Percentiles rank a stretch among this genome's conserved stretches.
Evolutionary conservation across 2,329 filamentous ascomycete species (phyloP).

Genomic region (Diaporthe humulicola): DNA sequence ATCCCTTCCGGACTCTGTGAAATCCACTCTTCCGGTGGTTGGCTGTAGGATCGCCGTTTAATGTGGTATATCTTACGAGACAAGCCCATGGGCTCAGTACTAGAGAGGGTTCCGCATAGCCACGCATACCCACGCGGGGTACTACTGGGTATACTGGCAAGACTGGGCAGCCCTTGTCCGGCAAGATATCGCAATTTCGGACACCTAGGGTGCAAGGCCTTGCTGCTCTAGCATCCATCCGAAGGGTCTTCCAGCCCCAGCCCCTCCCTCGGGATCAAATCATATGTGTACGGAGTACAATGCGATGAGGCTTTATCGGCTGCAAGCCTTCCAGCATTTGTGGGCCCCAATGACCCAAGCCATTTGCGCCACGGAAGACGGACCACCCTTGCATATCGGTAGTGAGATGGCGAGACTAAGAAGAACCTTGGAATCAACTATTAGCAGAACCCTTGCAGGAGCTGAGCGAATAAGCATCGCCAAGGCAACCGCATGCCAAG

Average conservation of each 20-base stretch:
- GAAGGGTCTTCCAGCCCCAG: neutral
- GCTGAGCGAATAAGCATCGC: neutral
- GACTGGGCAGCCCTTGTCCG: neutral
- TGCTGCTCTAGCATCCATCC: neutral
- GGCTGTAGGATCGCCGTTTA: slow-evolving; percentile 14
- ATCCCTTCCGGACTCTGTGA: neutral
- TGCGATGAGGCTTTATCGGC: neutral
- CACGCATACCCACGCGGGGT: slow-evolving; percentile 10
- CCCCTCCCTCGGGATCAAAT: neutral
- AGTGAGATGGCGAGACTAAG: neutral
- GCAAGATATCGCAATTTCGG: slow-evolving; percentile 21
- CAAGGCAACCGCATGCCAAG: slow-evolving; percentile 3
- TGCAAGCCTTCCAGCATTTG: neutral
- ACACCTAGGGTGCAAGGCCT: neutral
- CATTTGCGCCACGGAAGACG: neutral
- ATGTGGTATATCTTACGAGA: slow-evolving; percentile 21
- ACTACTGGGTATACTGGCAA: neutral
- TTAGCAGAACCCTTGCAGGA: neutral
- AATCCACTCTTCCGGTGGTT: slow-evolving; percentile 5
- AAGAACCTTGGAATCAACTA: slow-evolving; percentile 9
- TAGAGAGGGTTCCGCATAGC: neutral
- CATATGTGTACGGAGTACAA: too few relatives aligned
- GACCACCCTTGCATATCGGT: neutral
- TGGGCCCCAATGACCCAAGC: neutral
- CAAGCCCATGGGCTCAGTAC: neutral